Conservation (phyloP, 2,329 filamentous ascomycete genomes). For the Blastomyces gilchristii region DNA sequence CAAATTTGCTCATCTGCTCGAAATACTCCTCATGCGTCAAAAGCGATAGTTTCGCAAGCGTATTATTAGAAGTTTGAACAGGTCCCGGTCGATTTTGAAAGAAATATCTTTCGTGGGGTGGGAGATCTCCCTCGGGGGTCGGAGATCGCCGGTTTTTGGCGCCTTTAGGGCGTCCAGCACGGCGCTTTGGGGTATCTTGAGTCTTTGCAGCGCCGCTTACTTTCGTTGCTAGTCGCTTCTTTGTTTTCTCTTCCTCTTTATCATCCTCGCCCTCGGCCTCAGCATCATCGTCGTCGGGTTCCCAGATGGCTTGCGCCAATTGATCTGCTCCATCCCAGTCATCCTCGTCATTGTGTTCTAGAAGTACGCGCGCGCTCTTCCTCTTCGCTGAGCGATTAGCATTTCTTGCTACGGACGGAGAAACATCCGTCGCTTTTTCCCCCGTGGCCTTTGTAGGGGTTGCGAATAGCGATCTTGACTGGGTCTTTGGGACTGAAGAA, state of each 20-base stretch:
- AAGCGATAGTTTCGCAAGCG: slow-evolving; percentile 59
- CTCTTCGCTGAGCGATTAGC: slow-evolving; percentile 76
- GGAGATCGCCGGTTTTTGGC: slow-evolving; percentile 55
- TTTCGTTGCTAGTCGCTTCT: slow-evolving; percentile 13
- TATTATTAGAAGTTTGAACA: slow-evolving; percentile 79
- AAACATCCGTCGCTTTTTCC: slow-evolving; percentile 25
- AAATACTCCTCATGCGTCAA: slow-evolving; percentile 93
- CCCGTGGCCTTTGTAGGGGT: slow-evolving; percentile 30
- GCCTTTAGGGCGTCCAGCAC: slow-evolving; percentile 42
- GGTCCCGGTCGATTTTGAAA: slow-evolving; percentile 77
- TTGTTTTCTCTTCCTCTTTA: slow-evolving; percentile 23
- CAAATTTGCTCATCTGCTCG: slow-evolving; percentile 50
- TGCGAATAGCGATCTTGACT: slow-evolving; percentile 30
- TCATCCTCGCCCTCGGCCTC: slow-evolving; percentile 24
- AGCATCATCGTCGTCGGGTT: slow-evolving; percentile 22
- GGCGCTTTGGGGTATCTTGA: slow-evolving; percentile 19
- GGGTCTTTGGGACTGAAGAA: slow-evolving; percentile 30
- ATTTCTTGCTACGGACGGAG: slow-evolving; percentile 56
- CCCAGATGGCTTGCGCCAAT: slow-evolving; percentile 58
- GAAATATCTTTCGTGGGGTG: slow-evolving; percentile 86
- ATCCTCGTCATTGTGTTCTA: slow-evolving; percentile 62
- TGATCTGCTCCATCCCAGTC: slow-evolving; percentile 54
- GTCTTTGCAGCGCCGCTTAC: slow-evolving; percentile 21
- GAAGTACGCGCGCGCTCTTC: slow-evolving; percentile 69
- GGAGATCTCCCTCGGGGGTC: slow-evolving; percentile 69